Evolutionary conservation across 805 yeast species (phyloP).

Genomic region (Naumovozyma baii): DNA sequence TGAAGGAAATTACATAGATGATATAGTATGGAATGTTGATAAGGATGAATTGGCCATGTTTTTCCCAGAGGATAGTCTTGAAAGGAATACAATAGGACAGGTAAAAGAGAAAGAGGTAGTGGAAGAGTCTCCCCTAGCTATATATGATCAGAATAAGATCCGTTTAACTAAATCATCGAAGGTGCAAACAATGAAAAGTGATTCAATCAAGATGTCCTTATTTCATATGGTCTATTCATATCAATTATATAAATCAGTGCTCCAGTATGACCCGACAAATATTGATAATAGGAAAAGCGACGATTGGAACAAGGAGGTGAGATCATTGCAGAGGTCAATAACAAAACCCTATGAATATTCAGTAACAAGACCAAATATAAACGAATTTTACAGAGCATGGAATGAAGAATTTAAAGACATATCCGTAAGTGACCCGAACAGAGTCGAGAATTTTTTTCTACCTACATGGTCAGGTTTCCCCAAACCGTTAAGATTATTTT

Average conservation of each 20-base stretch:
- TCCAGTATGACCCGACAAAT: conserved; percentile 1
- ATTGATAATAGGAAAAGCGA: too few relatives aligned
- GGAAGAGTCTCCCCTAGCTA: conserved; percentile 4
- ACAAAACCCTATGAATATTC: too few relatives aligned
- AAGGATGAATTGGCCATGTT: background rate
- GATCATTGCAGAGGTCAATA: conserved; percentile 1
- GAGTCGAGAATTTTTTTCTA: conserved; percentile 17
- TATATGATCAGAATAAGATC: conserved; percentile 3
- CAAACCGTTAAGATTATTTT: conserved; percentile 9
- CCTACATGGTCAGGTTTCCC: conserved; percentile 25
- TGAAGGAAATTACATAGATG: background rate
- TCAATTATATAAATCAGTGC: conserved; percentile 14
- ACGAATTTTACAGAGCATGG: conserved; percentile 20
- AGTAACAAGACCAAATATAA: conserved; percentile 3
- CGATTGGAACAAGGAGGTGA: conserved; percentile 15
- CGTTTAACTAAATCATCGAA: conserved; percentile 3
- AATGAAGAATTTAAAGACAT: conserved; percentile 11
- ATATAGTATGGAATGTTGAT: too few relatives aligned
- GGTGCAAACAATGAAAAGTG: conserved; percentile 8
- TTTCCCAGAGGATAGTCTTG: background rate
- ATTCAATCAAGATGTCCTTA: conserved; percentile 15
- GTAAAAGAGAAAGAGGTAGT: background rate
- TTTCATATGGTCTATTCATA: conserved; percentile 25
- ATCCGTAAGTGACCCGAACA: conserved; percentile 6
- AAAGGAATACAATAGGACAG: background rate